These are phyloP conservation scores for Wickerhamomyces subpelliculosus DNA, from an alignment of 805 yeast species.

Conservation along the genomic window DNA sequence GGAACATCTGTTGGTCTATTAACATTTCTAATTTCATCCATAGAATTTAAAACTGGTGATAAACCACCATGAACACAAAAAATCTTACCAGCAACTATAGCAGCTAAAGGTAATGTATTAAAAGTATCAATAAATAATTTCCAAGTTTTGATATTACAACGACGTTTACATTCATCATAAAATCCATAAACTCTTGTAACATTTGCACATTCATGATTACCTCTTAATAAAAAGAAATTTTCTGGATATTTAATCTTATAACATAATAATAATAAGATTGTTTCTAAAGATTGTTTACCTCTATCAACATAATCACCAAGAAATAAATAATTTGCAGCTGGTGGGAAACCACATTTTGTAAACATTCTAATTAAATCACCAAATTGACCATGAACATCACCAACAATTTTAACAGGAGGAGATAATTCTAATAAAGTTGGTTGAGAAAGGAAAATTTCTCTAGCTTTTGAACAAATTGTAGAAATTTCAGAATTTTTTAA, in stretches of 20 bases:
- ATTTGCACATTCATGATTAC: slow-evolving; percentile 96
- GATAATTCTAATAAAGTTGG: slow-evolving; percentile 82
- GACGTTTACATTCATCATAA: slow-evolving; percentile 94
- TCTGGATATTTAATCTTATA: slow-evolving; percentile 96
- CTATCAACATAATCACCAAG: slow-evolving; percentile 97
- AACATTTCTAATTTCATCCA: slow-evolving; percentile 64
- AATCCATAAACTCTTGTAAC: slow-evolving; percentile 96
- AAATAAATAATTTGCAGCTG: slow-evolving; percentile 84
- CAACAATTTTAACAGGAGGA: slow-evolving; percentile 76
- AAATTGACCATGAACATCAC: slow-evolving; percentile 96
- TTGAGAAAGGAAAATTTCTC: slow-evolving; percentile 85
- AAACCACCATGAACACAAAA: slow-evolving; percentile 86
- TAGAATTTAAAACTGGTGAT: slow-evolving; percentile 60
- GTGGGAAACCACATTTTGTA: slow-evolving; percentile 96
- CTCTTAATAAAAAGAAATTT: slow-evolving; percentile 85
- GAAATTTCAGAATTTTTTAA: slow-evolving; percentile 87
- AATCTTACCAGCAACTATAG: slow-evolving; percentile 90
- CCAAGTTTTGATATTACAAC: slow-evolving; percentile 92
- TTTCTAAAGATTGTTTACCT: slow-evolving; percentile 93
- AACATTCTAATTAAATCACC: slow-evolving; percentile 85
- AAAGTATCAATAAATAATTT: slow-evolving; percentile 89
- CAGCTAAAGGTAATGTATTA: slow-evolving; percentile 92
- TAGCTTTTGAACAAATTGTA: slow-evolving; percentile 75
- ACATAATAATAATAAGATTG: slow-evolving; percentile 79
- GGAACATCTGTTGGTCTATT: slow-evolving; percentile 82